Evolutionary conservation across 345 rosid species (phyloP).

Genomic region (Aquilaria sinensis): DNA sequence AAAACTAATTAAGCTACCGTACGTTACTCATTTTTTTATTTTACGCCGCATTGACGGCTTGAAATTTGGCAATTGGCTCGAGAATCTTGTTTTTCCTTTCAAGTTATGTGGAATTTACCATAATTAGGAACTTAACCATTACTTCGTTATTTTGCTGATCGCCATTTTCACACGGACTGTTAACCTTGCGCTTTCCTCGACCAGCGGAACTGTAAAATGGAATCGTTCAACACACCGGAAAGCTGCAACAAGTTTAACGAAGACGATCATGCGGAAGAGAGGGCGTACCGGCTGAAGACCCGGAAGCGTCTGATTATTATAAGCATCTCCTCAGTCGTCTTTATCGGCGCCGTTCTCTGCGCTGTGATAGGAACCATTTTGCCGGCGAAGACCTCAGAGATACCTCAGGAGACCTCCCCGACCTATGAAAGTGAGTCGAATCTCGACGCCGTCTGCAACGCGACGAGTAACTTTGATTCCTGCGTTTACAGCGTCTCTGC

Average conservation of each 20-base stretch:
- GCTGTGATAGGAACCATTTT: constrained; percentile 6
- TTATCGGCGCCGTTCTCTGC: constrained; percentile 4
- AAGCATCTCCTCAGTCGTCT: constrained; percentile 9
- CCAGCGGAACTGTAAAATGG: background rate
- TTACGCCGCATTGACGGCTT: too few species aligned
- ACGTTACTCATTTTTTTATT: too few species aligned
- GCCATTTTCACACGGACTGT: too few species aligned
- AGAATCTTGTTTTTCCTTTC: too few species aligned
- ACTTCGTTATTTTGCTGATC: too few species aligned
- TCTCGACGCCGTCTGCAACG: constrained; percentile 21
- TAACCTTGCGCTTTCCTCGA: too few species aligned
- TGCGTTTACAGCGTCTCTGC: constrained; percentile 26
- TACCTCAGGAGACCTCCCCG: background rate
- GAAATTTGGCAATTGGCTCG: too few species aligned
- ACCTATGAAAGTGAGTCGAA: background rate
- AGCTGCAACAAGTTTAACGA: constrained; percentile 14
- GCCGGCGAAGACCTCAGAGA: constrained; percentile 2
- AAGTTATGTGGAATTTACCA: too few species aligned
- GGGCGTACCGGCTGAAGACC: constrained; percentile 13
- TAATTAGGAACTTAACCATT: too few species aligned
- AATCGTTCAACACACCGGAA: constrained; percentile 6
- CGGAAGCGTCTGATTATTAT: constrained; percentile 19
- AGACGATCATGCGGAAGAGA: constrained; percentile 10
- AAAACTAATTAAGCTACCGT: too few species aligned
- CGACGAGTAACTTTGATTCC: constrained; percentile 21